Evolutionary conservation across 2,329 filamentous ascomycete species (phyloP).

Genomic region (Spiromastix sp.): DNA sequence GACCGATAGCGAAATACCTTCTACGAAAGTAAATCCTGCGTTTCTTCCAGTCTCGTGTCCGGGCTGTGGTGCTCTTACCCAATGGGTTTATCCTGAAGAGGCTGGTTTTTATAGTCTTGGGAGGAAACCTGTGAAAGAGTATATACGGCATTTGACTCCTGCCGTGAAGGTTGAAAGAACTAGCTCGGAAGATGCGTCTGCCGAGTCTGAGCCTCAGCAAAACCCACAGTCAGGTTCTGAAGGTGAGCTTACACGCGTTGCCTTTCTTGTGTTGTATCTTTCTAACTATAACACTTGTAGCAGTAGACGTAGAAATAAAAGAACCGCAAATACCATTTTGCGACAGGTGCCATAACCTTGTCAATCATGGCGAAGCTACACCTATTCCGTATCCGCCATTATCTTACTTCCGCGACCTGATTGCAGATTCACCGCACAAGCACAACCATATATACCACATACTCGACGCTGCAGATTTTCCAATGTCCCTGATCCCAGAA

Average conservation of each 20-base stretch:
- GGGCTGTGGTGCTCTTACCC: conserved; percentile 52
- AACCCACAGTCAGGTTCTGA: no score
- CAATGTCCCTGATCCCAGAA: conserved; percentile 77
- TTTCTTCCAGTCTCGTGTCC: conserved; percentile 46
- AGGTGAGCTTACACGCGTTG: no score
- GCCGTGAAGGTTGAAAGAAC: neutral
- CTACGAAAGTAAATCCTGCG: conserved; percentile 7
- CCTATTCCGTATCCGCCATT: conserved; percentile 74
- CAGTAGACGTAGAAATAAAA: neutral
- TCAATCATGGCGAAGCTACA: conserved; percentile 61
- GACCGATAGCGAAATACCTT: neutral
- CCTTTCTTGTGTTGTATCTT: no score
- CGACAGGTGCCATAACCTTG: conserved; percentile 73
- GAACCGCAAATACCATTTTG: conserved; percentile 50
- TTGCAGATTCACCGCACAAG: conserved; percentile 78
- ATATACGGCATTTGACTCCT: conserved; percentile 11
- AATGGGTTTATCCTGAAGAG: conserved; percentile 43
- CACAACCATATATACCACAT: conserved; percentile 94
- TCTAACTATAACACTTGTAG: neutral
- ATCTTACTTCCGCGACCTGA: conserved; percentile 69
- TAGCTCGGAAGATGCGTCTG: conserved; percentile 11
- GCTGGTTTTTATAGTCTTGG: conserved; percentile 48
- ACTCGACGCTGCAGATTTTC: conserved; percentile 91
- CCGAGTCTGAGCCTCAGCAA: neutral
- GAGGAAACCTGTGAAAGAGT: conserved; percentile 37